Conservation (phyloP, 768 basidiomycete genomes). For the Gelatoporia subvermispora region DNA sequence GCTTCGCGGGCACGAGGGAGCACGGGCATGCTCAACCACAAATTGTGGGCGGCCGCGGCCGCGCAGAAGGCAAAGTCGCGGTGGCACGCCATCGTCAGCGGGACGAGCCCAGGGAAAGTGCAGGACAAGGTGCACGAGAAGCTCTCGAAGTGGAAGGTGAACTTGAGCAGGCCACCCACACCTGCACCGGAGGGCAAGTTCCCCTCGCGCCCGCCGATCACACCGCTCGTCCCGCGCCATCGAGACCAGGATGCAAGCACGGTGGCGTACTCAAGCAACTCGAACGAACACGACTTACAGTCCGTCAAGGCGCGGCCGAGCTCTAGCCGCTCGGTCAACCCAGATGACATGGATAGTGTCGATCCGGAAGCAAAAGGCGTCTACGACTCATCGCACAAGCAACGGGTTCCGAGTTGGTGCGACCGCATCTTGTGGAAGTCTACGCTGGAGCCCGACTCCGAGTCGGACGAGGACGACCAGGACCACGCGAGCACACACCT, state of each 20-base stretch:
- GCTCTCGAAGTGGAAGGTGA: too few relatives aligned
- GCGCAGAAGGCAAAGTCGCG: slow-evolving; percentile 53
- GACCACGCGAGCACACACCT: slow-evolving; percentile 18
- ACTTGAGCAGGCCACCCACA: too few relatives aligned
- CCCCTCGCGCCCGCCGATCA: background rate
- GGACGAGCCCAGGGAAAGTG: background rate
- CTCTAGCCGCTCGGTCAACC: slow-evolving; percentile 12
- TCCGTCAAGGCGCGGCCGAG: too few relatives aligned
- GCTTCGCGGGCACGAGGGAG: slow-evolving; percentile 12
- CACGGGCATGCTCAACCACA: slow-evolving; percentile 20
- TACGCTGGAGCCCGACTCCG: slow-evolving; percentile 47
- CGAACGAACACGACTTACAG: background rate
- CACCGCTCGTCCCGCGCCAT: background rate
- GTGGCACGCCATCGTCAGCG: slow-evolving; percentile 41
- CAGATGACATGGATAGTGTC: slow-evolving; percentile 24
- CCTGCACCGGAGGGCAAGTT: too few relatives aligned
- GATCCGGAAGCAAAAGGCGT: slow-evolving; percentile 54
- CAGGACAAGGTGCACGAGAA: background rate
- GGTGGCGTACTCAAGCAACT: slow-evolving; percentile 8
- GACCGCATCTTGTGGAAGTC: slow-evolving; percentile 83
- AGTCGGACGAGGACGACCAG: slow-evolving; percentile 34
- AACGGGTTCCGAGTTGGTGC: slow-evolving; percentile 85
- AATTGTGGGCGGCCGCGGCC: slow-evolving; percentile 34
- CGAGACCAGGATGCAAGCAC: slow-evolving; percentile 3
- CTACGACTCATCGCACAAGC: slow-evolving; percentile 78